phyloP scores from a whole-genome alignment of 441 rosid genomes.

The Erodium moschatum region DNA sequence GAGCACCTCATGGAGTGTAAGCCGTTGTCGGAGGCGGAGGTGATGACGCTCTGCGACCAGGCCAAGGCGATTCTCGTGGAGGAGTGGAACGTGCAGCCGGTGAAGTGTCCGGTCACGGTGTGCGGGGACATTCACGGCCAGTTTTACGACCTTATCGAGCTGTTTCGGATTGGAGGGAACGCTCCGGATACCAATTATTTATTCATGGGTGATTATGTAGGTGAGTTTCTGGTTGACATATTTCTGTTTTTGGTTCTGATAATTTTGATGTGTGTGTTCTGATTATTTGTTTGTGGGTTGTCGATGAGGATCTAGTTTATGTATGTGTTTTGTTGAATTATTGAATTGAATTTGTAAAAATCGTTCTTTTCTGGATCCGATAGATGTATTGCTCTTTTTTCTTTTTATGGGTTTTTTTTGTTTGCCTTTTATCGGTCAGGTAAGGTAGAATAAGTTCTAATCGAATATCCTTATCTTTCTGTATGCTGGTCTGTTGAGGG shows the following conservation, averaged over 20 bases:
- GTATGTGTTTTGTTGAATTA: background rate
- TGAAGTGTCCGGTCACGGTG: slow-evolving; percentile 98
- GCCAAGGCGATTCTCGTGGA: slow-evolving; percentile 86
- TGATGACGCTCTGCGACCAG: slow-evolving; percentile 84
- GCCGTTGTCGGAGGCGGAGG: slow-evolving; percentile 79
- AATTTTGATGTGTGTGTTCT: background rate
- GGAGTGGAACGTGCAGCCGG: slow-evolving; percentile 99
- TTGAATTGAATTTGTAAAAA: background rate
- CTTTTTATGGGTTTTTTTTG: too few species aligned
- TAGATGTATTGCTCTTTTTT: too few species aligned
- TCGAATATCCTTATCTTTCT: background rate
- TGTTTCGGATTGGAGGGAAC: slow-evolving; percentile 6
- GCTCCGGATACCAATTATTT: slow-evolving; percentile 95
- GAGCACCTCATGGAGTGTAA: slow-evolving; percentile 92
- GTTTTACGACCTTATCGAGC: too few species aligned
- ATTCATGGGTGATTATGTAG: slow-evolving; percentile 98
- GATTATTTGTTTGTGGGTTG: background rate
- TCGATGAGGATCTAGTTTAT: background rate
- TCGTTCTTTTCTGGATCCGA: background rate
- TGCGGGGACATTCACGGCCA: too few species aligned
- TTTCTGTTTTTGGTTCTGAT: too few species aligned
- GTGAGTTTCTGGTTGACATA: slow-evolving; percentile 29
- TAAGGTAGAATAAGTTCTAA: background rate
- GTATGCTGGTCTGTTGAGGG: background rate
- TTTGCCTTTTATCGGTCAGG: background rate